Percentiles rank a stretch among this genome's conserved stretches.
phyloP scores from a whole-genome alignment of 768 basidiomycete species.

The Sistotremastrum niveocremeum region DNA sequence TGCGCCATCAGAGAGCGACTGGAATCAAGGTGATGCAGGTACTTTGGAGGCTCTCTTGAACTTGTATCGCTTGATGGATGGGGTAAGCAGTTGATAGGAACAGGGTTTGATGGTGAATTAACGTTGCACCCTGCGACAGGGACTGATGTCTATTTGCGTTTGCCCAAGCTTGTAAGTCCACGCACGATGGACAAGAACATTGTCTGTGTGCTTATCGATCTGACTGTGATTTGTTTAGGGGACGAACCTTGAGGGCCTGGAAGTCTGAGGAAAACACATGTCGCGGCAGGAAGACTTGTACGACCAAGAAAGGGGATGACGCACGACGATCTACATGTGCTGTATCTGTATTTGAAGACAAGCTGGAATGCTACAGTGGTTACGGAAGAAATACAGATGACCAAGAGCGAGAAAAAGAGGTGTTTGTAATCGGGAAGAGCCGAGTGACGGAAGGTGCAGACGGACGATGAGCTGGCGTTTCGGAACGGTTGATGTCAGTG shows the following conservation, averaged over 20 bases:
- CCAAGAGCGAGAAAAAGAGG: too few relatives aligned
- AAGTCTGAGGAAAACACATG: conserved; percentile 24
- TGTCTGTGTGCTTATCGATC: not conserved
- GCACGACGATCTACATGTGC: too few relatives aligned
- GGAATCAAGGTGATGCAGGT: conserved; percentile 26
- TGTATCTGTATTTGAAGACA: too few relatives aligned
- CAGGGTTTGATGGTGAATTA: not conserved
- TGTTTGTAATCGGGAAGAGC: too few relatives aligned
- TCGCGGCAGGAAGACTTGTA: too few relatives aligned
- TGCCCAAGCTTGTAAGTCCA: conserved; percentile 60
- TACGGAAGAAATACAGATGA: too few relatives aligned
- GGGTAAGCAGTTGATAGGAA: conserved; percentile 35
- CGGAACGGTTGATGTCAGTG: too few relatives aligned
- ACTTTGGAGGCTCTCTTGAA: conserved; percentile 73
- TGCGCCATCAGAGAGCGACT: not conserved
- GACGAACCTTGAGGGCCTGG: conserved; percentile 75
- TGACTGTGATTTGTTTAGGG: conserved; percentile 32
- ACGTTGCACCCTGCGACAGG: conserved; percentile 27
- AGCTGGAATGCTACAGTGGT: too few relatives aligned
- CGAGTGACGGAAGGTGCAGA: too few relatives aligned
- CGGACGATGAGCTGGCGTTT: too few relatives aligned
- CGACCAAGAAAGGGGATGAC: too few relatives aligned
- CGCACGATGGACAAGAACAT: not conserved
- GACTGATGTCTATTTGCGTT: conserved; percentile 68
- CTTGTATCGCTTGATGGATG: conserved; percentile 72